Evolutionary conservation across 495 filamentous ascomycete species (phyloP), one percentile per base, ranked within the genome.

Genomic region (Cryomyces antarcticus): DNA sequence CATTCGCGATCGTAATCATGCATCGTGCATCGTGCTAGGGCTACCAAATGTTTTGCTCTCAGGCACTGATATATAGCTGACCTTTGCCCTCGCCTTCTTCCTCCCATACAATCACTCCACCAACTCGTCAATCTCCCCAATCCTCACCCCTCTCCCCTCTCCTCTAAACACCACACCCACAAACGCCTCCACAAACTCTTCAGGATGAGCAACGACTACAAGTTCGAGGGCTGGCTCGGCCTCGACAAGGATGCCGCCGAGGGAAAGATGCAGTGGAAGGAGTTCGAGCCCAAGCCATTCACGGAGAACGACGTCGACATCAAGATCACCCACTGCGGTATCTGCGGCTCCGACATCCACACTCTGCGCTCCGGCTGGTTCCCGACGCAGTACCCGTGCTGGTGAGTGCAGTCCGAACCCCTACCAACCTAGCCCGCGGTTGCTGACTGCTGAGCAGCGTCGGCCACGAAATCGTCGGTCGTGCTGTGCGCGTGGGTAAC

Each of bases 381-480:
- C 0, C 68, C 68, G 40, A 71, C 78, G 5, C 55, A 68, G 31
- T 87, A 86, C 57, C 81, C 82, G 29, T 75, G 37, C 37, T 39
- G n/a, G n/a, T n/a, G n/a, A n/a, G n/a, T n/a, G n/a, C n/a, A n/a
- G n/a, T n/a, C n/a, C n/a, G n/a, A n/a, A n/a, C n/a, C n/a, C n/a
- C n/a, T n/a, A n/a, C n/a, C 10, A 11, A 35, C 13, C 10, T 37
- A 4, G 4, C 24, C 24, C 7, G 9, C 31, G 5, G 6, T 39
- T 35, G n/a, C 33, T 5, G 10, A 37, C 37, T 38, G 69, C 57
- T 71, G 34, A n/a, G n/a, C n/a, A n/a, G 74, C 46, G 80, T 82
- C 13, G 84, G 82, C 39, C 84, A 89, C 60, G 86, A 94, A 53
- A 86, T 94, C 38, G 72, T 88, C 49, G 86, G 86, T 28, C 73